Conservation (phyloP, 1,139 yeast genomes). For the Hansenula anomala region DNA sequence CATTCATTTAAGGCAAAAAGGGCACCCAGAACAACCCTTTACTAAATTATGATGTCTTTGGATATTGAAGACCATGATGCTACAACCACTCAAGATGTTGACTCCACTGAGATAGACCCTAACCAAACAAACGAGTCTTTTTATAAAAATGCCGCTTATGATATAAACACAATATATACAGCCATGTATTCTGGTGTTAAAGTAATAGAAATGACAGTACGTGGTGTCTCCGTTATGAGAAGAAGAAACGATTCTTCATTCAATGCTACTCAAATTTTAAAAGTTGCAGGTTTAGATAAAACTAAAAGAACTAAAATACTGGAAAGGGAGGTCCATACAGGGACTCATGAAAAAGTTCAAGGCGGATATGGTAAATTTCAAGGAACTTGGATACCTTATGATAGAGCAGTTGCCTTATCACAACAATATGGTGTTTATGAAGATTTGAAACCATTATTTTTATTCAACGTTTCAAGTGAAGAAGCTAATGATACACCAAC, state of each 20-base stretch:
- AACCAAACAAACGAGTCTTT: not conserved
- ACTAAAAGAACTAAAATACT: slow-evolving; percentile 79
- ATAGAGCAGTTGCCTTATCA: slow-evolving; percentile 58
- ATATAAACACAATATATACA: slow-evolving; percentile 38
- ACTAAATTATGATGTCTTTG: not conserved
- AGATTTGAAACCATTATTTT: slow-evolving; percentile 56
- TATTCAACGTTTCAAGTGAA: slow-evolving; percentile 47
- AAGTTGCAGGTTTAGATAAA: slow-evolving; percentile 83
- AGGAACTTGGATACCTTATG: slow-evolving; percentile 88
- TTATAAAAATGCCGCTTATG: slow-evolving; percentile 4
- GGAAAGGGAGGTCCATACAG: slow-evolving; percentile 84
- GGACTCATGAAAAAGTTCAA: slow-evolving; percentile 86
- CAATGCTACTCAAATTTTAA: slow-evolving; percentile 87
- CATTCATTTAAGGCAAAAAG: too few relatives aligned
- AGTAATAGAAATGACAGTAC: slow-evolving; percentile 64
- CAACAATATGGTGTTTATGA: slow-evolving; percentile 62
- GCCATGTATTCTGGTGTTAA: slow-evolving; percentile 64
- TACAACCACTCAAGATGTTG: slow-evolving; percentile 8
- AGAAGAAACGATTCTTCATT: slow-evolving; percentile 76
- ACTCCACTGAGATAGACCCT: slow-evolving; percentile 12
- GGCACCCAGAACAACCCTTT: too few relatives aligned
- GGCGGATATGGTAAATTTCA: slow-evolving; percentile 95
- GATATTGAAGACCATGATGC: not conserved
- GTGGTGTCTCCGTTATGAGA: slow-evolving; percentile 80
- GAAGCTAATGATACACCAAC: slow-evolving; percentile 61